phyloP scores from a whole-genome alignment of 192 early-diverging fungal species.

The Backusella westeae region DNA sequence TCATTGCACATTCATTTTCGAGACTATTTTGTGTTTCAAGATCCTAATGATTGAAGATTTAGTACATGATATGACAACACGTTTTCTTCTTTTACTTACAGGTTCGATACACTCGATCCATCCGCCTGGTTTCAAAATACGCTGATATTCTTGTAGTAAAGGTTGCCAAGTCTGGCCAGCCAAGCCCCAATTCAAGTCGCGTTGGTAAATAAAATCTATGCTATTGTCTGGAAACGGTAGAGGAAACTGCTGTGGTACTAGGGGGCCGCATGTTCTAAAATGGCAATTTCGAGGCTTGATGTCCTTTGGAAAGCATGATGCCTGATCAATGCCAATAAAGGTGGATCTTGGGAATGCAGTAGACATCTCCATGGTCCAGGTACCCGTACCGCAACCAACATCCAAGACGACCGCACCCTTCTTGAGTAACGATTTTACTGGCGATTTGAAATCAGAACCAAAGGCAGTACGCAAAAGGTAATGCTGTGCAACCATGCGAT shows the following conservation, averaged over 20 bases:
- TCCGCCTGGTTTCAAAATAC: slow-evolving; percentile 55
- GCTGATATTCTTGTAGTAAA: slow-evolving; percentile 35
- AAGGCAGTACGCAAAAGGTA: slow-evolving; percentile 39
- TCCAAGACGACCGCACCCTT: slow-evolving; percentile 29
- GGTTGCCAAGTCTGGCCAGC: slow-evolving; percentile 26
- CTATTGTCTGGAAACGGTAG: slow-evolving; percentile 36
- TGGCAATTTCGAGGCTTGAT: slow-evolving; percentile 36
- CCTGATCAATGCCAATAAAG: slow-evolving; percentile 35
- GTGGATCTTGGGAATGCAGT: slow-evolving; percentile 31
- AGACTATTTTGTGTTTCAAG: slow-evolving; percentile 28
- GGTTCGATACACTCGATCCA: slow-evolving; percentile 49
- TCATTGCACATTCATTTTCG: slow-evolving; percentile 22
- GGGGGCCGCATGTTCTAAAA: slow-evolving; percentile 21
- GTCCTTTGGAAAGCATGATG: slow-evolving; percentile 21
- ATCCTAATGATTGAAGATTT: slow-evolving; percentile 7
- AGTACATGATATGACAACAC: background rate
- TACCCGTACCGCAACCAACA: slow-evolving; percentile 28
- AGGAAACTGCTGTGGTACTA: slow-evolving; percentile 16
- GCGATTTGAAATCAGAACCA: slow-evolving; percentile 29
- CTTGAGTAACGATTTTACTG: slow-evolving; percentile 13
- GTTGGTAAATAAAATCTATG: slow-evolving; percentile 35
- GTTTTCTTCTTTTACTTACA: background rate
- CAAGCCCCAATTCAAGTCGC: slow-evolving; percentile 31
- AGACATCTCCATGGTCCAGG: slow-evolving; percentile 39
- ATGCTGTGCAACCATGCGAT: slow-evolving; percentile 41